Evolutionary conservation across 495 filamentous ascomycete genomes (phyloP).

Genomic region (Trichoderma asperelloides): DNA sequence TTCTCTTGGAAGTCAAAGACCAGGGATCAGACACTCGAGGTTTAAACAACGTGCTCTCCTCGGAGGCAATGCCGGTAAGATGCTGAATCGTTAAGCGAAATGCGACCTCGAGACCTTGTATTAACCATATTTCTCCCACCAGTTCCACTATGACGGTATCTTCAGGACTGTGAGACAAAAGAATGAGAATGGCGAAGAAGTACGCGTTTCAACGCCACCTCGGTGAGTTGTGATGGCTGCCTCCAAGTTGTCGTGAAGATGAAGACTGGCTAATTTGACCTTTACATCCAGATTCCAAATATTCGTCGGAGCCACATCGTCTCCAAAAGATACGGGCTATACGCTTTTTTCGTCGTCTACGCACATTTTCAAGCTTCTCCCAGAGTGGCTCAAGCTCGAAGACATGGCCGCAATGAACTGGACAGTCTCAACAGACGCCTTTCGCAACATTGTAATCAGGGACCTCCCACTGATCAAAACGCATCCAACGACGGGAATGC

Average conservation of each 20-base stretch:
- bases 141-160: slow-evolving; percentile 47
- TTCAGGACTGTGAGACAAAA: slow-evolving; percentile 39
- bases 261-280: neutral
- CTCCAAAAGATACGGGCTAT: slow-evolving; percentile 38
- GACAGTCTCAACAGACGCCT: slow-evolving; percentile 33
- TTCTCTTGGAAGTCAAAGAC: slow-evolving; percentile 43
- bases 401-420: slow-evolving; percentile 33
- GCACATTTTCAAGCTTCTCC: slow-evolving; percentile 41
- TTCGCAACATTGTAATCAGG: slow-evolving; percentile 29
- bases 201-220: slow-evolving; percentile 17
- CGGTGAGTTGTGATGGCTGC: slow-evolving; percentile 13
- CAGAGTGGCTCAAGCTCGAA: slow-evolving; percentile 28
- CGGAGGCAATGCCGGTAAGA: slow-evolving; percentile 49
- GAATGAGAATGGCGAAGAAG: slow-evolving; percentile 23
- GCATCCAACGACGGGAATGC: slow-evolving; percentile 33
- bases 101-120: no score
- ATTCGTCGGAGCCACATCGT: slow-evolving; percentile 40
- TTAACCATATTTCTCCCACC: no score
- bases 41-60: slow-evolving; percentile 39
- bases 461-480: slow-evolving; percentile 40
- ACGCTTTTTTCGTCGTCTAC: slow-evolving; percentile 45
- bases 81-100: no score
- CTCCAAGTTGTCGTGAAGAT: neutral
- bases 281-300: slow-evolving; percentile 37
- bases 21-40: slow-evolving; percentile 23